A percentile compares a stretch with the other conserved stretches of the same genome.
phyloP scores from a whole-genome alignment of 2,329 filamentous ascomycete genomes.

The Talaromyces marneffei region DNA sequence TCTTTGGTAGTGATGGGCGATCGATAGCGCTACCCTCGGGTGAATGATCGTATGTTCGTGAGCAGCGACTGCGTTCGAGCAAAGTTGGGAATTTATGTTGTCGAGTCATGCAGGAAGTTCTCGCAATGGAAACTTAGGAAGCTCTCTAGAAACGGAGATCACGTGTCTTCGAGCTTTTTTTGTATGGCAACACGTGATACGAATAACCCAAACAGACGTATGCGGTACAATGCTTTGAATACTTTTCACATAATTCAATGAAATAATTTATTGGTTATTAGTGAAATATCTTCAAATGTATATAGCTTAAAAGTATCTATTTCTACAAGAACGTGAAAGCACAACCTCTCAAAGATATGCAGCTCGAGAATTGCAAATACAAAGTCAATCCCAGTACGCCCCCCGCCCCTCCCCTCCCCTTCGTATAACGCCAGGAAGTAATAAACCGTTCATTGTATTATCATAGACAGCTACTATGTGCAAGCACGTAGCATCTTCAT shows the following conservation, averaged over 20 bases:
- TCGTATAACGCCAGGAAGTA: background rate
- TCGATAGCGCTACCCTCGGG: background rate
- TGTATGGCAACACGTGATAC: background rate
- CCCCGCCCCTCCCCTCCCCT: too few species aligned
- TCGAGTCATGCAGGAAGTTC: background rate
- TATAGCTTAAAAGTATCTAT: background rate
- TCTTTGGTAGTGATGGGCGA: background rate
- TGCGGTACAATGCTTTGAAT: background rate
- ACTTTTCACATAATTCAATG: background rate
- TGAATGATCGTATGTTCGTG: background rate
- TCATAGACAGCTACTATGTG: background rate
- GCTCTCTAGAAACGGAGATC: constrained; percentile 3
- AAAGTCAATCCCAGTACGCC: background rate
- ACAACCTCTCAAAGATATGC: constrained; percentile 1
- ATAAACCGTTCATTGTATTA: background rate
- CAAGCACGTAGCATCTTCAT: constrained; percentile 16
- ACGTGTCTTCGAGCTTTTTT: background rate
- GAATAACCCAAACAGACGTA: background rate
- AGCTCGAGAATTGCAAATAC: background rate
- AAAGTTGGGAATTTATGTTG: background rate
- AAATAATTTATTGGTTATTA: background rate
- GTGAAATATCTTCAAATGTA: background rate
- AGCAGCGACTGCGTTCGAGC: background rate
- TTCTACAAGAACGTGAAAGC: background rate
- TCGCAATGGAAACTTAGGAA: background rate